Evolutionary conservation across 1,284 basidiomycete genomes (phyloP).

Genomic region (Ceratobasidium sp.): DNA sequence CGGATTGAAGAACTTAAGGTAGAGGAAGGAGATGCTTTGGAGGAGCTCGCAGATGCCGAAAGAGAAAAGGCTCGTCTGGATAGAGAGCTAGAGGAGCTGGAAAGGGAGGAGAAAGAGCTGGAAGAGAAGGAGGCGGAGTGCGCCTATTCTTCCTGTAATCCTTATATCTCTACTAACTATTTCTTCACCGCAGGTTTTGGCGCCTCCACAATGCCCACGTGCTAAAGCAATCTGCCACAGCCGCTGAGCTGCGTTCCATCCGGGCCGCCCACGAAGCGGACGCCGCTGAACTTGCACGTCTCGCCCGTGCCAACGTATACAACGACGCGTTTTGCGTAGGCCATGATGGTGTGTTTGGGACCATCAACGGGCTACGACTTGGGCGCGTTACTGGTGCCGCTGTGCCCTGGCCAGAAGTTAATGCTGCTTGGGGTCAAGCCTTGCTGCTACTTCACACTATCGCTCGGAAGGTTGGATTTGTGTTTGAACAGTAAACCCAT

Average conservation of each 20-base stretch:
- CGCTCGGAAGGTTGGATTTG: constrained; percentile 86
- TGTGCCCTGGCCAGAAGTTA: constrained; percentile 99
- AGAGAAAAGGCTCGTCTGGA: constrained; percentile 78
- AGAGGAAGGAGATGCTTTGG: constrained; percentile 78
- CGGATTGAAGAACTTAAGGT: constrained; percentile 72
- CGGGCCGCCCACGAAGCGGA: constrained; percentile 80
- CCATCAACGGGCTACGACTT: constrained; percentile 94
- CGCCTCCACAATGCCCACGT: constrained; percentile 77
- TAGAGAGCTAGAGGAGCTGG: constrained; percentile 75
- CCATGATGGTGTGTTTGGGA: constrained; percentile 92
- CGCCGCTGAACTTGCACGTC: constrained; percentile 78
- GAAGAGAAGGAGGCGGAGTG: constrained; percentile 83
- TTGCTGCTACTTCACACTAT: constrained; percentile 92
- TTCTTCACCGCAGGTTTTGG: constrained; percentile 76
- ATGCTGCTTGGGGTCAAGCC: constrained; percentile 98
- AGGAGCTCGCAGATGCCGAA: constrained; percentile 78
- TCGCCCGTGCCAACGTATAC: constrained; percentile 96
- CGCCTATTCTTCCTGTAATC: constrained; percentile 53
- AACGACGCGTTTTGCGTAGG: constrained; percentile 99
- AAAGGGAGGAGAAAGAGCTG: constrained; percentile 77
- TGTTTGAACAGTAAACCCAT: constrained; percentile 78
- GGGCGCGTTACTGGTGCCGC: constrained; percentile 84
- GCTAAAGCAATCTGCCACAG: constrained; percentile 70
- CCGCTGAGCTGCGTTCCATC: constrained; percentile 74
- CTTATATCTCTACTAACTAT: constrained; percentile 1